phyloP scores from a whole-genome alignment of 306 rosid species.

The Ormosia semicastrata region DNA sequence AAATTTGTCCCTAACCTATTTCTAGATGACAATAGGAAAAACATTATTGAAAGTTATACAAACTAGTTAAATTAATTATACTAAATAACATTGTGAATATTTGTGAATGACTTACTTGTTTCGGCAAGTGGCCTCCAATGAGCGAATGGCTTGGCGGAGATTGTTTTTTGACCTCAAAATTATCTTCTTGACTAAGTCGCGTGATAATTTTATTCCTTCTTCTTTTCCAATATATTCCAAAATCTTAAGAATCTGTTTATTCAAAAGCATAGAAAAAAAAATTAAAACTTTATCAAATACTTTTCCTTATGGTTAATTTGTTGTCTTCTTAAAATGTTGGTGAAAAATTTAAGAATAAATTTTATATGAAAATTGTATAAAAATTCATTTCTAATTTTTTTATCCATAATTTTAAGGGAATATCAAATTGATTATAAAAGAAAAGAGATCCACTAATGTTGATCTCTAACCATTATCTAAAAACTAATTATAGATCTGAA shows the following conservation, averaged over 20 bases:
- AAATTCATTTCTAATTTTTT: no score
- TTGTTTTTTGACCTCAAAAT: conserved; percentile 58
- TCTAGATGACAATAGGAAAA: not conserved
- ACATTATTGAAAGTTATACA: not conserved
- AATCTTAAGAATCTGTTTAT: conserved; percentile 57
- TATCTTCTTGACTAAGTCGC: conserved; percentile 41
- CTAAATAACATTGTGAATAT: not conserved
- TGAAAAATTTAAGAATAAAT: no score
- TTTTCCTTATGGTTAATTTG: not conserved
- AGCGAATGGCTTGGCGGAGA: conserved; percentile 79
- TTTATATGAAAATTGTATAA: no score
- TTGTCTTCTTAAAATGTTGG: no score
- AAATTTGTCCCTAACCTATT: not conserved
- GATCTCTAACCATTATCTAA: no score
- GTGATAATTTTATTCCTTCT: conserved; percentile 56
- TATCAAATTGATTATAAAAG: no score
- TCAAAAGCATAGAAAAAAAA: not conserved
- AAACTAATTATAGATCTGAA: no score
- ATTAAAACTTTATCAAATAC: not conserved
- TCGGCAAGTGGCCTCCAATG: conserved; percentile 75
- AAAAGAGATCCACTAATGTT: no score
- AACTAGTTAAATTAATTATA: not conserved
- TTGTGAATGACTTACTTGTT: conserved; percentile 42
- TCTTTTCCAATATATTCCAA: conserved; percentile 51
- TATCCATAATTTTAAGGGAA: no score